Conservation (phyloP, 495 filamentous ascomycete species). For the Venustampulla echinocandica region DNA sequence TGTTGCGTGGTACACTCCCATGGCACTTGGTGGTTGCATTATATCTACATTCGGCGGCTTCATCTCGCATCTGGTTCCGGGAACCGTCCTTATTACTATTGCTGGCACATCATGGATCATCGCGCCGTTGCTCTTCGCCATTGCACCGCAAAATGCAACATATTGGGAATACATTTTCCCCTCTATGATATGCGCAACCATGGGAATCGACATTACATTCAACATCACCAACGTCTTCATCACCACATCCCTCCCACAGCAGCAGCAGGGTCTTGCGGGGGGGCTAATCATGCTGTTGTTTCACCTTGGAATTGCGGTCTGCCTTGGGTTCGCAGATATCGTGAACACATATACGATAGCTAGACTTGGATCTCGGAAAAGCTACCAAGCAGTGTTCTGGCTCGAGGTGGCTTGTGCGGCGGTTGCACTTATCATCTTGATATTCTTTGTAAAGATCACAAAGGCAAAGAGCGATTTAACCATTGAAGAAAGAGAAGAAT, state of each 20-base stretch:
- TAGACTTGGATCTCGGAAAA: slow-evolving; percentile 34
- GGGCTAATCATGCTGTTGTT: slow-evolving; percentile 47
- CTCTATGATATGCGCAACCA: slow-evolving; percentile 70
- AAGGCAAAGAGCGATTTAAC: slow-evolving; percentile 64
- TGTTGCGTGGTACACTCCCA: slow-evolving; percentile 71
- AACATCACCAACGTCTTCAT: slow-evolving; percentile 81
- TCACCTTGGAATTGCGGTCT: slow-evolving; percentile 77
- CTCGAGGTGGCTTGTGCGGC: slow-evolving; percentile 51
- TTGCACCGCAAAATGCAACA: slow-evolving; percentile 52
- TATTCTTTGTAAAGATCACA: slow-evolving; percentile 53
- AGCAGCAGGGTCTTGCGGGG: slow-evolving; percentile 68
- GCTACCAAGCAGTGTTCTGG: slow-evolving; percentile 62
- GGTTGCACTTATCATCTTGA: slow-evolving; percentile 46
- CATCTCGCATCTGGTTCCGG: slow-evolving; percentile 66
- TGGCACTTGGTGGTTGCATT: slow-evolving; percentile 66
- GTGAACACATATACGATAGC: slow-evolving; percentile 40
- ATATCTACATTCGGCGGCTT: slow-evolving; percentile 65
- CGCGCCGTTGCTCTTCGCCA: slow-evolving; percentile 60
- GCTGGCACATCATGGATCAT: slow-evolving; percentile 57
- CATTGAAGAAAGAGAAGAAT: slow-evolving; percentile 48
- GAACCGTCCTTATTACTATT: slow-evolving; percentile 60
- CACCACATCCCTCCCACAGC: slow-evolving; percentile 60
- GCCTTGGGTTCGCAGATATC: slow-evolving; percentile 68
- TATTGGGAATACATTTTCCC: slow-evolving; percentile 70
- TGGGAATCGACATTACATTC: slow-evolving; percentile 79